Conservation (phyloP, 2,329 filamentous ascomycete species). For the Sporothrix variecibatus region DNA sequence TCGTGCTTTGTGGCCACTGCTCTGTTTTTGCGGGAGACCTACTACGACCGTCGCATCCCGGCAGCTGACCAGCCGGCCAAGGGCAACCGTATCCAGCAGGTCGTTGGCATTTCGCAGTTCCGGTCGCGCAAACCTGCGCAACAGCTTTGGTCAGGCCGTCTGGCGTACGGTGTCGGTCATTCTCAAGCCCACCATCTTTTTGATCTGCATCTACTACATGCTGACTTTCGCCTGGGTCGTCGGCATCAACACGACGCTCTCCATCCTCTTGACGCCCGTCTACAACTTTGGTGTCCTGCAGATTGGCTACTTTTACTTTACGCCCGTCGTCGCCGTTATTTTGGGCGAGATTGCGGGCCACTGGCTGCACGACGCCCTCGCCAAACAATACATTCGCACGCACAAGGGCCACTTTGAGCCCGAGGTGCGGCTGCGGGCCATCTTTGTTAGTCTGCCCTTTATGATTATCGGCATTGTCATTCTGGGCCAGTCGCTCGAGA, state of each 20-base stretch:
- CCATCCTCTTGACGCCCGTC: slow-evolving; percentile 52
- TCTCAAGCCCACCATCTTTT: slow-evolving; percentile 43
- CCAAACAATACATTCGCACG: slow-evolving; percentile 45
- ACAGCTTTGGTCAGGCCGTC: slow-evolving; percentile 45
- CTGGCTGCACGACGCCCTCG: slow-evolving; percentile 56
- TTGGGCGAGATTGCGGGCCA: slow-evolving; percentile 58
- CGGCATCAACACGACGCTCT: slow-evolving; percentile 58
- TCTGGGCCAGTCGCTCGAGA: slow-evolving; percentile 54
- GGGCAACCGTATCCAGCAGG: slow-evolving; percentile 36
- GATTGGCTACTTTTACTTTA: slow-evolving; percentile 61
- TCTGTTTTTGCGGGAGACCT: slow-evolving; percentile 51
- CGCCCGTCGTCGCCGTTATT: slow-evolving; percentile 55
- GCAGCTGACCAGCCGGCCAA: slow-evolving; percentile 40
- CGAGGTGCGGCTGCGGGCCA: slow-evolving; percentile 54
- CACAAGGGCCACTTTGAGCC: slow-evolving; percentile 58
- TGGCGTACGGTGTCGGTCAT: slow-evolving; percentile 44
- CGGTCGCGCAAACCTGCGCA: slow-evolving; percentile 41
- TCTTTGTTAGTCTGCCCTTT: slow-evolving; percentile 50
- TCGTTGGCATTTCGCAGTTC: slow-evolving; percentile 41
- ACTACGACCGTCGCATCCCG: slow-evolving; percentile 49
- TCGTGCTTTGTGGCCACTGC: slow-evolving; percentile 44
- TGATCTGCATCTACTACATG: slow-evolving; percentile 41
- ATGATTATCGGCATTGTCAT: slow-evolving; percentile 53
- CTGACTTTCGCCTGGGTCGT: slow-evolving; percentile 52
- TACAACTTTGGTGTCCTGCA: slow-evolving; percentile 53